Evolutionary conservation across 352 stramenopile genomes (phyloP).

Genomic region (Blastocystis sp.): DNA sequence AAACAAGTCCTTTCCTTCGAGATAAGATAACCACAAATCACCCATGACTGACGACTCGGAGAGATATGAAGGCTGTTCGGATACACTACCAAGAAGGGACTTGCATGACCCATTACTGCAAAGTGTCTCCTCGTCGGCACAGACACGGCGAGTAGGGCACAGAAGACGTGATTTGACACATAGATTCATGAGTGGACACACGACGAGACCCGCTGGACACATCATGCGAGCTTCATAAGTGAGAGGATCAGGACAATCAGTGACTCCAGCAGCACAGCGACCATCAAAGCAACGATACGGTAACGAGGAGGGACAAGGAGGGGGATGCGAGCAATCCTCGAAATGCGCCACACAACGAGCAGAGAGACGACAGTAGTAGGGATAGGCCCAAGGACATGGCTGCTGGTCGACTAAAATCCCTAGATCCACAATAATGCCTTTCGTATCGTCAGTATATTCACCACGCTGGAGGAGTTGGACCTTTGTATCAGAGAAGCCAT

Average conservation of each 20-base stretch:
- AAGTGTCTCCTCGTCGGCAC: not conserved
- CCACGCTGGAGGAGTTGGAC: not conserved
- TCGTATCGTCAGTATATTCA: not conserved
- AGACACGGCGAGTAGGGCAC: not conserved
- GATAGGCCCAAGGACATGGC: conserved; percentile 17
- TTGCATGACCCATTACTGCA: conserved; percentile 1
- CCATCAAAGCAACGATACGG: conserved; percentile 34
- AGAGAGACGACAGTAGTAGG: not conserved
- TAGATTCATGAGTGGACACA: not conserved
- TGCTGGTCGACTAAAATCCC: not conserved
- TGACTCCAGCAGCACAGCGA: not conserved
- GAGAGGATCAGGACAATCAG: not conserved
- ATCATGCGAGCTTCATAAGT: not conserved
- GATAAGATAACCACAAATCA: conserved; percentile 18
- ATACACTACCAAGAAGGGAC: not conserved
- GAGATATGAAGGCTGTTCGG: not conserved
- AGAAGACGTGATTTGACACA: not conserved
- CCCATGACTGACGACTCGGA: conserved; percentile 4
- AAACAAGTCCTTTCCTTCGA: not conserved
- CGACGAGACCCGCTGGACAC: not conserved
- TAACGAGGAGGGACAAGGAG: not conserved
- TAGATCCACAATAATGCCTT: not conserved
- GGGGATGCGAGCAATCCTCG: not conserved
- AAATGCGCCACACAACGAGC: not conserved
- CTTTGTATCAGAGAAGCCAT: not conserved